Evolutionary conservation across 2,329 filamentous ascomycete genomes (phyloP), one percentile per base, ranked within the genome.

Genomic region (Cladosporium halotolerans): DNA sequence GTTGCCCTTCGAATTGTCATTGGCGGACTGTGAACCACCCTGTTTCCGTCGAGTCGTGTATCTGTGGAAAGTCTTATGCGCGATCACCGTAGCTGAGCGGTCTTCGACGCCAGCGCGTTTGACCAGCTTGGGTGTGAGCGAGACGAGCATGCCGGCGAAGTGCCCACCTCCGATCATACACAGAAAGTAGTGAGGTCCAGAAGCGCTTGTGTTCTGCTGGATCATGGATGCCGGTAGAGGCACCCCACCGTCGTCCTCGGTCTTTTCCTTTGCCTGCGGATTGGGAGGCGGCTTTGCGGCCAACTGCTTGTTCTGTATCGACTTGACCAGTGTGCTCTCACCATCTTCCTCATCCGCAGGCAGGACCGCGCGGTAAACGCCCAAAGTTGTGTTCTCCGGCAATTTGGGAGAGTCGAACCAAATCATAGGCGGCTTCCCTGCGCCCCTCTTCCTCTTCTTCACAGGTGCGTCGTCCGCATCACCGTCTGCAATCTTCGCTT

Each of bases 161-260:
- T 99, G 93, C 0, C 93, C 93, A 55, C 93, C 93, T 19, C 93
- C 93, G 47, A 99, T 95, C 93, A 99, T 99, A 71, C 91, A 97
- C 45, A 99, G 80, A 67, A 99, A 97, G 46, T 96, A 83, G 67
- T 97, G 91, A 2, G 90, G 89, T 7, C 85, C 84, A 19, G 83
- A 81, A 65, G 85, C 82, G 3, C 76, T 75, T 9, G 79, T 71
- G 1, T 76, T 73, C 8, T 59, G 60, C 32, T 62, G 63, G 9
- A 64, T 55, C 58, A 67, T 63, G 2, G 63, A 61, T 4, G 57
- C 57, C 2, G 79, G 76, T 4, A 82, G 69, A 13, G 76, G 73
- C 2, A 82, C 81, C 45, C 84, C 83, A 53, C 81, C 82, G 2
- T 39, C 36, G 2, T 79, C 73, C 56, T 79, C 70, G 18, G 72